A percentile compares a stretch with the other conserved stretches of the same genome.
Evolutionary conservation across 2,329 filamentous ascomycete genomes (phyloP).

Genomic region (Colletotrichum sublineola): DNA sequence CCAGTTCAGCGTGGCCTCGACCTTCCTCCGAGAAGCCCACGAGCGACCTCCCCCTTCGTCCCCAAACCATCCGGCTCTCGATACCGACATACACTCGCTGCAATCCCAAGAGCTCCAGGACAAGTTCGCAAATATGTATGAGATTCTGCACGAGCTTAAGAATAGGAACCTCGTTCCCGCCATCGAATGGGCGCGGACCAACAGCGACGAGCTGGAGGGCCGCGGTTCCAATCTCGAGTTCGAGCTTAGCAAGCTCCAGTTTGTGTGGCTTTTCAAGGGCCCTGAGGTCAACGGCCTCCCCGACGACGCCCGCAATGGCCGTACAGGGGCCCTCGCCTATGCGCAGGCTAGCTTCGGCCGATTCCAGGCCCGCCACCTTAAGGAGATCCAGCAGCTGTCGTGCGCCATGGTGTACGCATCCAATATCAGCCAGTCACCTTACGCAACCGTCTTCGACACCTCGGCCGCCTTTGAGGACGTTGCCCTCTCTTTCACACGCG

Average conservation of each 20-base stretch:
- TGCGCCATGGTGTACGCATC: constrained; percentile 84
- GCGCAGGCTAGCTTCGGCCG: constrained; percentile 79
- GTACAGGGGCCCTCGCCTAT: constrained; percentile 78
- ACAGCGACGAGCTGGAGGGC: constrained; percentile 79
- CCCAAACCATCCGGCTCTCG: constrained; percentile 34
- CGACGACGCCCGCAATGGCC: constrained; percentile 66
- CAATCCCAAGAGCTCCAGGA: constrained; percentile 78
- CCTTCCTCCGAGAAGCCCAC: constrained; percentile 81
- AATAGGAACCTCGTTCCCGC: constrained; percentile 82
- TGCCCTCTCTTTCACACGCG: constrained; percentile 87
- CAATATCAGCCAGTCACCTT: constrained; percentile 83
- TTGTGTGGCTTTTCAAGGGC: constrained; percentile 86
- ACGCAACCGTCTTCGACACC: constrained; percentile 82
- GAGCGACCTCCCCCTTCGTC: constrained; percentile 50
- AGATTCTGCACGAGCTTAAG: constrained; percentile 84
- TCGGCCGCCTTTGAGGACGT: constrained; percentile 85
- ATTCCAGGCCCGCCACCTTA: constrained; percentile 81
- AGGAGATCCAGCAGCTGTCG: constrained; percentile 85
- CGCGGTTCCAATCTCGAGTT: constrained; percentile 95
- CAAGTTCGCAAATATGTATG: constrained; percentile 91
- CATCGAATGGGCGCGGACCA: constrained; percentile 85
- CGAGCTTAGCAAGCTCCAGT: constrained; percentile 90
- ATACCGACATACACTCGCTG: constrained; percentile 66
- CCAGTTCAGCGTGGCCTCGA: constrained; percentile 88
- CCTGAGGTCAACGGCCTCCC: constrained; percentile 66